Evolutionary conservation across 2,329 filamentous ascomycete genomes (phyloP), one percentile per base, ranked within the genome.

Genomic region (Dothiorella sarmentorum): DNA sequence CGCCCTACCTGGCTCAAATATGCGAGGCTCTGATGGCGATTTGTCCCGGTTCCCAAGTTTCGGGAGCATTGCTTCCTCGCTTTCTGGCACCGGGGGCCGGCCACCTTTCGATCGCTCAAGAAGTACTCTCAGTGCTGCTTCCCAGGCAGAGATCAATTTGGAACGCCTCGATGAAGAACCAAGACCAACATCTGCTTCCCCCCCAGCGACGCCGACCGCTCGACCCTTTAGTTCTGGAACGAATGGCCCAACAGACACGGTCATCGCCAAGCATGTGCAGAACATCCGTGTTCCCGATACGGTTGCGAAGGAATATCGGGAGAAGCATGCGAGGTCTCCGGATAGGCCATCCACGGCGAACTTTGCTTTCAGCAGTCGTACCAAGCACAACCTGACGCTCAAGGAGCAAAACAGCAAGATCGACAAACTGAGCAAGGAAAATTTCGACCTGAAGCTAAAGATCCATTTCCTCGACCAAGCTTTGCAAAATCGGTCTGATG

Each of bases 371-470:
- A 63, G 63, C 66, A 65, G 71, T 15, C 69, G 71, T 6, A 71
- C 66, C 62, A 76, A 73, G 64, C 72, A 69, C 66, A 78, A 73
- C 61, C 68, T 99, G 74, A 97, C 94, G 0, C 78, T 99, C 38
- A 97, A 97, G 72, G 94, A 99, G 74, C 94, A 99, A 74, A 96
- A 93, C 70, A 96, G 89, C 74, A 97, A 93, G 13, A 97, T 99
- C 63, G 94, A 99, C 73, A 86, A 92, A 60, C 81, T 97, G 2
- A 95, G 91, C 61, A 99, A 99, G 75, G 94, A 99, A 73, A 99
- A 99, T 64, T 99, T 97, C 70, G 91, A 91, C 22, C 80, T 99
- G 56, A 97, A 97, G 74, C 82, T 97, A 66, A 97, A 96, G 74
- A 96, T 97, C 63, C 95, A 97, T 80, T 99, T 97, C 69, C 82